Base-by-base conservation (phyloP, 2,329 filamentous ascomycete genomes). In the Aspergillus sclerotialis region DNA sequence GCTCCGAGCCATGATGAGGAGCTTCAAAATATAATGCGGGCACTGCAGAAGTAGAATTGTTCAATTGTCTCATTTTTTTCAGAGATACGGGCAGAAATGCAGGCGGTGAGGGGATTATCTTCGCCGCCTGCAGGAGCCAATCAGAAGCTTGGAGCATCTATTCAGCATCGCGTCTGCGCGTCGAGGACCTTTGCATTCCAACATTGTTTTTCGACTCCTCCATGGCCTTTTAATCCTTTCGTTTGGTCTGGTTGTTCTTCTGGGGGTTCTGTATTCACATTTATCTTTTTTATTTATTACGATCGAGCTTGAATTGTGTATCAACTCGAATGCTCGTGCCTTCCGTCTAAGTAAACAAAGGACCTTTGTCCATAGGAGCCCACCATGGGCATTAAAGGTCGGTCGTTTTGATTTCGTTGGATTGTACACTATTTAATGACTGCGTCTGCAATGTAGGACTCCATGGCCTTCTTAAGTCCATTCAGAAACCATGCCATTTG, bases 401-500 rank as follows among this genome's bases (percentile, higher is more conserved):
- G 26, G 47, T 28, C 14, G 26, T 23, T 16, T 33, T 15, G n/a
- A 19, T 24, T 28, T 24, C 30, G 32, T 23, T 33, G 25, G 36
- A 37, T 24, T 34, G 10, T 11, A 28, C n/a, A n/a, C n/a, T n/a
- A n/a, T n/a, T n/a, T n/a, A 24, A 26, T 16, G 11, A 23, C 4
- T 11, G 24, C 6, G 28, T 29, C 49, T 25, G 49, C 37, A 18
- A 4, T 16, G 4, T 37, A 89, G 90, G 92, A 28, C 77, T 98
- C 35, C 74, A 96, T 21, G 87, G 87, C 24, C 73, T 96, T 40
- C 78, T 98, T 41, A 96, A 96, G 65, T 96, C 92, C 29, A 96
- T 98, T 35, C 92, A 98, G 40, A 88, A 84, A 55, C 84, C 84
- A 55, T 84, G 78, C 32, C 84, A 86, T 49, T 72, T 98, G 40